Evolutionary conservation across 768 basidiomycete species (phyloP).

Genomic region (Floccularia luteovirens): DNA sequence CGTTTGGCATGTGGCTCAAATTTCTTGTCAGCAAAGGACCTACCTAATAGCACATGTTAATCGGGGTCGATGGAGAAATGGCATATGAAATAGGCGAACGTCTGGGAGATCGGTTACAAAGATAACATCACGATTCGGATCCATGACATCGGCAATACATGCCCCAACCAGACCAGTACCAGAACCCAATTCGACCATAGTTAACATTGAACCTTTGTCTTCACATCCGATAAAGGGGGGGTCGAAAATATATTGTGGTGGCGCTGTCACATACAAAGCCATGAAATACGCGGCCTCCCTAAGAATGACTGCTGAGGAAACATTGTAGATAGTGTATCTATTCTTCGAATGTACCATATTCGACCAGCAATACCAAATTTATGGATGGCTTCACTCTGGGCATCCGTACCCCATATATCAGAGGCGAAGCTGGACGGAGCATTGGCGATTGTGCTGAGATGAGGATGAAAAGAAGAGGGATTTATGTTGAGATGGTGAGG

Average conservation of each 20-base stretch:
- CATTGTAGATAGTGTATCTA: too few species aligned
- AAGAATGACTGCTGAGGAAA: conserved; percentile 2
- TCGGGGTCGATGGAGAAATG: too few species aligned
- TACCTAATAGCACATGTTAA: conserved; percentile 32
- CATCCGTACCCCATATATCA: conserved; percentile 20
- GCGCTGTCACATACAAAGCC: conserved; percentile 42
- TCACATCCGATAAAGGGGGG: conserved; percentile 34
- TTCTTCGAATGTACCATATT: conserved; percentile 53
- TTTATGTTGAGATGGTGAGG: conserved; percentile 24
- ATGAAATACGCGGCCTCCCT: conserved; percentile 75
- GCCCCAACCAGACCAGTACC: conserved; percentile 62
- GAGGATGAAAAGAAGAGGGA: conserved; percentile 15
- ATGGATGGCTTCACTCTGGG: conserved; percentile 54
- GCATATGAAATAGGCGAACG: conserved; percentile 32
- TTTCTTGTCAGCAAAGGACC: conserved; percentile 37
- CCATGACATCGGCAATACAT: conserved; percentile 22
- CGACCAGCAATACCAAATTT: conserved; percentile 79
- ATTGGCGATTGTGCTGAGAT: conserved; percentile 9
- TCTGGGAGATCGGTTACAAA: conserved; percentile 76
- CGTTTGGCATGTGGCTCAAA: too few species aligned
- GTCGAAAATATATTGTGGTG: conserved; percentile 36
- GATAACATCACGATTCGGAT: conserved; percentile 33
- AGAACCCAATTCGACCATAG: conserved; percentile 72
- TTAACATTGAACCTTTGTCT: conserved; percentile 12
- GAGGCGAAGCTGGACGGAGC: conserved; percentile 3